These are phyloP conservation scores for Eucalyptus rudis DNA, from an alignment of 345 rosid species.

Conservation along the genomic window DNA sequence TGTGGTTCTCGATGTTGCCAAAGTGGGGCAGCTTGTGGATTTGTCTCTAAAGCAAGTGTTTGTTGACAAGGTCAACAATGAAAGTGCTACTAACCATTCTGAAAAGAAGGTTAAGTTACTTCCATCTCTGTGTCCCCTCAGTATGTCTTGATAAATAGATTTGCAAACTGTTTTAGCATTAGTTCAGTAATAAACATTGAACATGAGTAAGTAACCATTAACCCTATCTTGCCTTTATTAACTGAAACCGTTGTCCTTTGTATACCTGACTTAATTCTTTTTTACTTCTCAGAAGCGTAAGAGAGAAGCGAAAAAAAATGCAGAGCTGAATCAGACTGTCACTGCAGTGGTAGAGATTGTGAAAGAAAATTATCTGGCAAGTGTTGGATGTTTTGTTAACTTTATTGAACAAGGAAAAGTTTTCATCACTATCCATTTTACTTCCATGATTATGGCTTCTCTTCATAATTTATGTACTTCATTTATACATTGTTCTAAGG, in stretches of 20 bases:
- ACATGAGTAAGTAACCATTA: background rate
- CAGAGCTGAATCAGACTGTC: slow-evolving; percentile 68
- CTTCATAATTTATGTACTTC: background rate
- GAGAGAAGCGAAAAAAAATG: slow-evolving; percentile 42
- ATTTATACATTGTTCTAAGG: background rate
- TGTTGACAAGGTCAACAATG: slow-evolving; percentile 17
- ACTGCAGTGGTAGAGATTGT: slow-evolving; percentile 84
- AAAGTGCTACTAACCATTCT: slow-evolving; percentile 20
- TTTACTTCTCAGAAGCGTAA: slow-evolving; percentile 55
- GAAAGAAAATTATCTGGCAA: slow-evolving; percentile 92
- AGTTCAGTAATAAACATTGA: background rate
- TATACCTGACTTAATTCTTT: background rate
- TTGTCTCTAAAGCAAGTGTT: slow-evolving; percentile 75
- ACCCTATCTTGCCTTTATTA: background rate
- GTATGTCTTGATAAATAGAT: background rate
- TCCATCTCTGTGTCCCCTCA: background rate
- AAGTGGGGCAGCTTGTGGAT: slow-evolving; percentile 74
- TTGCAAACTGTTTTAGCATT: background rate
- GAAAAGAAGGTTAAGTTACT: slow-evolving; percentile 43
- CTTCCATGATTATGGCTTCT: background rate
- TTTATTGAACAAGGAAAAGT: background rate
- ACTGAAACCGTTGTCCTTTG: background rate
- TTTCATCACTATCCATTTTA: background rate
- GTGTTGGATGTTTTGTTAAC: slow-evolving; percentile 2
- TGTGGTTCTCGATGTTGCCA: slow-evolving; percentile 74